Evolutionary conservation across 106 monocot species (phyloP), one percentile per base, ranked within the genome.

Genomic region (Iris macrosiphon): DNA sequence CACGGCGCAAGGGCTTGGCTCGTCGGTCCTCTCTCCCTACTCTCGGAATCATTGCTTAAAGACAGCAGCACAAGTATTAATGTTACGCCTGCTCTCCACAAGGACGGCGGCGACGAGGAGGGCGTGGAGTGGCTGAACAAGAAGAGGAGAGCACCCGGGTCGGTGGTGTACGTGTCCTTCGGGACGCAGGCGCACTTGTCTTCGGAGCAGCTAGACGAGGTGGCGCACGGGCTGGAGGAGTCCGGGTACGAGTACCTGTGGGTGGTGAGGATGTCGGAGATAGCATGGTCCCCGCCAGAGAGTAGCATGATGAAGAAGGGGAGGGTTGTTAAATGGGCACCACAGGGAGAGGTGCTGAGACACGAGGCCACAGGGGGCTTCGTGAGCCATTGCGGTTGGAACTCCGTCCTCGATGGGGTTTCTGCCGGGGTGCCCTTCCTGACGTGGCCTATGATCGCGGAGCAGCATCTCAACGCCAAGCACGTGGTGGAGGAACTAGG

Each of bases 361-460:
- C 77, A 78, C 46, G 33, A 14, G 45, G 42, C 63, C 0, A 41
- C 54, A 0, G 69, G 67, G 0, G 77, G 68, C 7, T 73, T 77
- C 61, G 11, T 83, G 39, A 73, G 53, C 62, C 83, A 83, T 54
- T 78, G 78, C 55, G 78, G 83, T 16, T 83, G 84, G 84, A 84
- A 84, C 75, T 84, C 84, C 33, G 70, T 78, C 53, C 40, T 84
- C 19, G 79, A 79, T 59, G 62, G 67, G 38, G 44, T 72, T 25
- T 0, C 55, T 4, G 48, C 44, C 4, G 84, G 75, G 4, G 67
- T 67, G 28, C 52, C 84, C 48, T 29, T 84, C 7, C 50, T 84
- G 53, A 59, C 52, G 23, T 75, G 71, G 71, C 84, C 84, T 17
- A 60, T 79, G 65, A 49, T 70, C 8, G 78, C 69, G 21, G 81